phyloP scores from a whole-genome alignment of 2,329 filamentous ascomycete genomes.

The Colletotrichum musae region DNA sequence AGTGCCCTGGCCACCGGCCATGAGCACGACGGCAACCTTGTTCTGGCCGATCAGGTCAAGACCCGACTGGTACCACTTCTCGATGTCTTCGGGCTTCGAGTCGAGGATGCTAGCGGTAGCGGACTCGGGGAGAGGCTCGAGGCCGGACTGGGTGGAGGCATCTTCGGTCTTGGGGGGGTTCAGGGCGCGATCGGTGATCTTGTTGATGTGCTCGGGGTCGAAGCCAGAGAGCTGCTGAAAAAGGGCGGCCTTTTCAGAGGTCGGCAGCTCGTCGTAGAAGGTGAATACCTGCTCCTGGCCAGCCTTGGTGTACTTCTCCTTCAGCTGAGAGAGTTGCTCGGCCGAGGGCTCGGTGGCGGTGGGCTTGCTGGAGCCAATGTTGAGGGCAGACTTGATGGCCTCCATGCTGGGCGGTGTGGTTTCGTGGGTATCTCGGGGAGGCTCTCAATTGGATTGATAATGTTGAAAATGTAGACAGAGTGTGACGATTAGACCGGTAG shows the following conservation, averaged over 20 bases:
- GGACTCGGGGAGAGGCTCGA: constrained; percentile 90
- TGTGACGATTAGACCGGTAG: neutral
- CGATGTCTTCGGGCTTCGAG: constrained; percentile 82
- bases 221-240: constrained; percentile 87
- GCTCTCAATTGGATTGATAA: constrained; percentile 10
- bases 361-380: constrained; percentile 52
- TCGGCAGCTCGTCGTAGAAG: constrained; percentile 84
- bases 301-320: constrained; percentile 80
- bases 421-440: constrained; percentile 9
- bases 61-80: constrained; percentile 87
- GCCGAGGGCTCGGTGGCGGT: constrained; percentile 69
- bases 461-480: neutral
- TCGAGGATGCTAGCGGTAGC: constrained; percentile 94
- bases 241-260: constrained; percentile 81
- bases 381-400: constrained; percentile 59
- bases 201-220: constrained; percentile 89
- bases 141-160: constrained; percentile 63
- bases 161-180: constrained; percentile 78
- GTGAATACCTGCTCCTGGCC: constrained; percentile 87
- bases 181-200: constrained; percentile 85
- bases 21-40: constrained; percentile 88
- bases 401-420: constrained; percentile 53
- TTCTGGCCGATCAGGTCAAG: constrained; percentile 85
- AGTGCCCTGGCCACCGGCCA: constrained; percentile 98
- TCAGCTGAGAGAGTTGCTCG: constrained; percentile 77